These are phyloP conservation scores for Phoma sp. DNA, from an alignment of 2,329 filamentous ascomycete species.

Conservation along the genomic window DNA sequence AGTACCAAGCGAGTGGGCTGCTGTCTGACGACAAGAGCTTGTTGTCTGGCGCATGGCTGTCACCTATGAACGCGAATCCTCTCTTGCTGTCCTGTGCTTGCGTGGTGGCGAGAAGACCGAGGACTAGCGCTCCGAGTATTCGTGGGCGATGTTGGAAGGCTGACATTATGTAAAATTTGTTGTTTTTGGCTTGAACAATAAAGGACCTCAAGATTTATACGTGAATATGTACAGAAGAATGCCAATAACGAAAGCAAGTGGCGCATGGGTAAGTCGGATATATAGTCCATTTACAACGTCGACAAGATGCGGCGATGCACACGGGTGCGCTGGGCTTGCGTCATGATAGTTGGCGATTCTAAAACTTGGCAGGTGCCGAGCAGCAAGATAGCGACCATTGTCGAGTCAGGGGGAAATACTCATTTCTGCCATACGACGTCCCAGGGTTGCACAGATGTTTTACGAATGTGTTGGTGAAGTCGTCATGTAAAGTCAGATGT, in stretches of 20 bases:
- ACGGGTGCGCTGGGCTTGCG: constrained; percentile 40
- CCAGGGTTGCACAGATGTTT: not conserved
- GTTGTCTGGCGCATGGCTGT: constrained; percentile 63
- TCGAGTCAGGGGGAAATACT: not conserved
- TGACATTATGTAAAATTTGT: not conserved
- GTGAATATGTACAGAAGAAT: not conserved
- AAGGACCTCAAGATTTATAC: not conserved
- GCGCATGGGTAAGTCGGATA: constrained; percentile 9
- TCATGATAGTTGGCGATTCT: constrained; percentile 27
- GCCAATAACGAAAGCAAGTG: not conserved
- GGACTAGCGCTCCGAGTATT: not conserved
- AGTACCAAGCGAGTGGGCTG: constrained; percentile 79
- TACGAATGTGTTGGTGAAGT: not conserved
- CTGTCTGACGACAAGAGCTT: constrained; percentile 67
- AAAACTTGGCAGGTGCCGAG: constrained; percentile 37
- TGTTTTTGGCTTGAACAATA: not conserved
- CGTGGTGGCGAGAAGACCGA: constrained; percentile 19
- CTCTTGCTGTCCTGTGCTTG: constrained; percentile 65
- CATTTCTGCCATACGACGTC: not conserved
- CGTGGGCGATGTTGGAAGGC: constrained; percentile 4
- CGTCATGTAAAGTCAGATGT: not conserved
- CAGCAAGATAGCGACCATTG: constrained; percentile 2
- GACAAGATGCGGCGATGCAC: constrained; percentile 28
- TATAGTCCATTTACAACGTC: constrained; percentile 10
- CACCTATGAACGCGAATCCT: constrained; percentile 73